These are phyloP conservation scores for Phytophthora agathidicida DNA, from an alignment of 352 stramenopile genomes.

Conservation along the genomic window DNA sequence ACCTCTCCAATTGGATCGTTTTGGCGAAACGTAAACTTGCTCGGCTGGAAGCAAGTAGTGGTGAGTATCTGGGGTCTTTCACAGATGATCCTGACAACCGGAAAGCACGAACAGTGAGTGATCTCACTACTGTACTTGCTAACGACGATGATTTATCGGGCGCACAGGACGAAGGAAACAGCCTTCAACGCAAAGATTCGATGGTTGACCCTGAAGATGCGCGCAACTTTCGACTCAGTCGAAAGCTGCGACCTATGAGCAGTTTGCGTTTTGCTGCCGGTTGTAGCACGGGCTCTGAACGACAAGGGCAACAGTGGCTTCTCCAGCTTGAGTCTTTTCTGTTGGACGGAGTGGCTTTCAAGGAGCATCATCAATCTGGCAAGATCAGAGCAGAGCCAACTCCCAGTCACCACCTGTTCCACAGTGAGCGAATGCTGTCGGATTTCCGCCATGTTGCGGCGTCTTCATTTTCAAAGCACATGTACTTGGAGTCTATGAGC, in stretches of 20 bases:
- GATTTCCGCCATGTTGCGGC: slow-evolving; percentile 73
- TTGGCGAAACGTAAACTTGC: slow-evolving; percentile 76
- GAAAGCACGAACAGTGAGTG: slow-evolving; percentile 45
- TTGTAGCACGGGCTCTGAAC: slow-evolving; percentile 51
- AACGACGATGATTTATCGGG: slow-evolving; percentile 42
- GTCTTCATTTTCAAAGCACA: slow-evolving; percentile 85
- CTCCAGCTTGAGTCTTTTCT: slow-evolving; percentile 76
- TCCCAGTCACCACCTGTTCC: slow-evolving; percentile 82
- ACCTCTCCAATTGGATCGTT: slow-evolving; percentile 84
- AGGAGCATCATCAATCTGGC: slow-evolving; percentile 15
- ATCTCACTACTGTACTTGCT: slow-evolving; percentile 48
- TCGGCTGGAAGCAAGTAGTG: slow-evolving; percentile 49
- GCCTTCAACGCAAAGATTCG: slow-evolving; percentile 34
- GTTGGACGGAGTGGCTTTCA: slow-evolving; percentile 58
- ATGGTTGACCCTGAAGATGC: slow-evolving; percentile 37
- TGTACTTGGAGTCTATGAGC: slow-evolving; percentile 88
- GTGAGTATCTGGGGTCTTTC: slow-evolving; percentile 16
- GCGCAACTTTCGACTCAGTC: slow-evolving; percentile 67
- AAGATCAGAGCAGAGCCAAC: slow-evolving; percentile 23
- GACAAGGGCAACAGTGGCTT: slow-evolving; percentile 71
- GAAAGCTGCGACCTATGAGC: slow-evolving; percentile 80
- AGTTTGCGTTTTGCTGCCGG: slow-evolving; percentile 80
- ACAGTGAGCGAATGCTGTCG: slow-evolving; percentile 71
- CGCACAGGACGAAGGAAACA: neutral
- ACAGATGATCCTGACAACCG: slow-evolving; percentile 25